Conservation (phyloP, 1,139 yeast species). For the Sugiyamaella xylanicola region DNA sequence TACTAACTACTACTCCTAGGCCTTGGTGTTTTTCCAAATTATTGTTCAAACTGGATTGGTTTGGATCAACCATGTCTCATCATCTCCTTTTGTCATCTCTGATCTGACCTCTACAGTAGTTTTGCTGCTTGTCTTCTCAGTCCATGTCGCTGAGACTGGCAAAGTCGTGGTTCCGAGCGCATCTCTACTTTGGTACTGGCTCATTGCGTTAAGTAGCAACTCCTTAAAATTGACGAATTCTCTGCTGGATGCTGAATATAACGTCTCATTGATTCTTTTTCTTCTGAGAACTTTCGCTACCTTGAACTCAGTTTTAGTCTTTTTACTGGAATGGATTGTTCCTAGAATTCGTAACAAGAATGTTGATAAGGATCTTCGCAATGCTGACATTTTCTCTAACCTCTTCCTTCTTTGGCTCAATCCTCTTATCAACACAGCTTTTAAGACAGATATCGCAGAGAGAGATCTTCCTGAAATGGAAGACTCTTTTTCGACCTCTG, state of each 20-base stretch:
- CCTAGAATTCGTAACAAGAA: slow-evolving; percentile 14
- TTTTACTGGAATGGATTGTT: slow-evolving; percentile 13
- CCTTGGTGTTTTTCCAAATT: slow-evolving; percentile 10
- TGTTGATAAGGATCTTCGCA: slow-evolving; percentile 46
- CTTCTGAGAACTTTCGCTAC: slow-evolving; percentile 4
- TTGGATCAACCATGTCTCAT: slow-evolving; percentile 10
- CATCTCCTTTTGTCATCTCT: slow-evolving; percentile 2
- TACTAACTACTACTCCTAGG: neutral
- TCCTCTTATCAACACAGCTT: slow-evolving; percentile 77
- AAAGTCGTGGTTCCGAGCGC: slow-evolving; percentile 66
- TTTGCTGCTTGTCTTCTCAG: slow-evolving; percentile 3
- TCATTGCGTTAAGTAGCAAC: slow-evolving; percentile 52
- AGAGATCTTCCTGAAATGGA: slow-evolving; percentile 81
- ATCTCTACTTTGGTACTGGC: slow-evolving; percentile 70
- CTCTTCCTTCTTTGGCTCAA: slow-evolving; percentile 88
- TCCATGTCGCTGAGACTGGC: slow-evolving; percentile 72
- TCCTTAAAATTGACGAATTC: slow-evolving; percentile 49
- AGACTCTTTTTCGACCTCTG: slow-evolving; percentile 53
- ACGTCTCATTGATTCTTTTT: neutral
- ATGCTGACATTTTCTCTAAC: slow-evolving; percentile 75
- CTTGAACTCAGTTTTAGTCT: slow-evolving; percentile 3
- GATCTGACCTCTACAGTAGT: slow-evolving; percentile 10
- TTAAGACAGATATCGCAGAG: slow-evolving; percentile 66
- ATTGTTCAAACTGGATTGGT: slow-evolving; percentile 9
- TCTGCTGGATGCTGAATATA: slow-evolving; percentile 10